Percentiles rank a stretch among this genome's conserved stretches.
Conservation (phyloP, 495 filamentous ascomycete species). For the Podospora australis region DNA sequence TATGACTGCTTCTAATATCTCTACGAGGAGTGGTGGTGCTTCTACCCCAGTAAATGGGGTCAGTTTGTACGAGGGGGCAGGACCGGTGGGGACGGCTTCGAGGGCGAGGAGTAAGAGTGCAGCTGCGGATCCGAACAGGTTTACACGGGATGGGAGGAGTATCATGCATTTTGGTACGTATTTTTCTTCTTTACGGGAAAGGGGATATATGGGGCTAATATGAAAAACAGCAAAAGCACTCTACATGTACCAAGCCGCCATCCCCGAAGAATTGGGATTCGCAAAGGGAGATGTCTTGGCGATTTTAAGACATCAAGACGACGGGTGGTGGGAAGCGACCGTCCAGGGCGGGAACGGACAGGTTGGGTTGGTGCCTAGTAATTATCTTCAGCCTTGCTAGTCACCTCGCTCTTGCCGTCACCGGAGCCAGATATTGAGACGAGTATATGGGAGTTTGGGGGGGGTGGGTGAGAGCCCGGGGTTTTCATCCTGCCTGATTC, state of each 20-base stretch:
- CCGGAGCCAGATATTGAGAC: too few species aligned
- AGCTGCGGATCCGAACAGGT: conserved; percentile 61
- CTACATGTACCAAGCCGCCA: conserved; percentile 90
- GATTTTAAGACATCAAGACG: conserved; percentile 87
- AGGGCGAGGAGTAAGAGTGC: conserved; percentile 76
- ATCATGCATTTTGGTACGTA: conserved; percentile 89
- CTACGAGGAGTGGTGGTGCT: too few species aligned
- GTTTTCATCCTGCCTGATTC: too few species aligned
- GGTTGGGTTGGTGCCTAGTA: conserved; percentile 88
- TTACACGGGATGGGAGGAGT: conserved; percentile 77
- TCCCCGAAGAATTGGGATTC: conserved; percentile 91
- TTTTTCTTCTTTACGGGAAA: not conserved
- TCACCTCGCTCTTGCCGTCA: too few species aligned
- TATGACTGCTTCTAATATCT: conserved; percentile 5
- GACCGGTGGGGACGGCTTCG: conserved; percentile 22
- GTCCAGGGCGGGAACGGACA: conserved; percentile 66
- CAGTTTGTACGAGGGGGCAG: conserved; percentile 56
- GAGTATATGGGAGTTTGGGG: too few species aligned
- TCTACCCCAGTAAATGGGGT: too few species aligned
- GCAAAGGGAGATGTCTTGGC: conserved; percentile 87
- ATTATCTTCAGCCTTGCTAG: conserved; percentile 79
- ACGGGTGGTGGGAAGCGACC: conserved; percentile 99
- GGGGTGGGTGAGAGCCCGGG: too few species aligned
- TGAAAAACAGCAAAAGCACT: conserved; percentile 67
- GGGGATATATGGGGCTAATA: conserved; percentile 4